phyloP scores from a whole-genome alignment of 2,329 filamentous ascomycete genomes.

The Alternaria incomplexa region DNA sequence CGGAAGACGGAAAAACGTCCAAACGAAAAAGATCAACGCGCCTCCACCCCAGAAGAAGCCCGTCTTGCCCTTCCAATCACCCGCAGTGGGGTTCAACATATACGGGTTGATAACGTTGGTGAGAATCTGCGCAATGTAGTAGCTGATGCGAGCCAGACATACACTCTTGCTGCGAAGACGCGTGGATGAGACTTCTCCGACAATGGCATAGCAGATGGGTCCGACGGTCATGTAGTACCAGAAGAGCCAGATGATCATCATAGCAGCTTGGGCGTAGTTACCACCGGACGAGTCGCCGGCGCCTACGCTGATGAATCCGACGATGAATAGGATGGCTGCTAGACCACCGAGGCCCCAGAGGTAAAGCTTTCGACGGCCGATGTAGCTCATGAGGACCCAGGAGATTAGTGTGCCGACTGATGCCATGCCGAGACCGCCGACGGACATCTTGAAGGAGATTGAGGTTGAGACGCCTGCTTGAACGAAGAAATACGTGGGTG shows the following conservation, averaged over 20 bases:
- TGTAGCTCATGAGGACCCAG: constrained; percentile 77
- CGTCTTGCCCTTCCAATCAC: constrained; percentile 79
- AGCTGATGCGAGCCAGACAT: constrained; percentile 74
- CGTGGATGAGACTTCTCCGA: constrained; percentile 79
- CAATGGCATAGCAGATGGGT: constrained; percentile 84
- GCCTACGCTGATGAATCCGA: constrained; percentile 66
- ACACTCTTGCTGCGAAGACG: constrained; percentile 87
- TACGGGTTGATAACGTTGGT: constrained; percentile 76
- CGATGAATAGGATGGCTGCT: constrained; percentile 74
- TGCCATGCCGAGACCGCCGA: constrained; percentile 62
- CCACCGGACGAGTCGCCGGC: constrained; percentile 51
- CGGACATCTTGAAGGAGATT: constrained; percentile 49
- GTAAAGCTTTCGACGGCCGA: constrained; percentile 77
- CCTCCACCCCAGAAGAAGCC: constrained; percentile 86
- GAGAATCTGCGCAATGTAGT: constrained; percentile 71
- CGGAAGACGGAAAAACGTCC: constrained; percentile 77
- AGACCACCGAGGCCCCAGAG: constrained; percentile 68
- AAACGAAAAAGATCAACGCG: constrained; percentile 73
- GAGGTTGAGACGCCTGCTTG: constrained; percentile 49
- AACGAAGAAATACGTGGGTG: constrained; percentile 53
- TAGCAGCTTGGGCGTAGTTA: constrained; percentile 25
- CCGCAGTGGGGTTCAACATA: constrained; percentile 58
- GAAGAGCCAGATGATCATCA: constrained; percentile 54
- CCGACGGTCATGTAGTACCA: constrained; percentile 84
- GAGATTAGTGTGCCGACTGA: constrained; percentile 71